Percentiles rank a stretch among this genome's conserved stretches.
These are phyloP conservation scores for Chrysanthemum lavandulifolium DNA, from an alignment of 129 eudicot species.

Conservation along the genomic window DNA sequence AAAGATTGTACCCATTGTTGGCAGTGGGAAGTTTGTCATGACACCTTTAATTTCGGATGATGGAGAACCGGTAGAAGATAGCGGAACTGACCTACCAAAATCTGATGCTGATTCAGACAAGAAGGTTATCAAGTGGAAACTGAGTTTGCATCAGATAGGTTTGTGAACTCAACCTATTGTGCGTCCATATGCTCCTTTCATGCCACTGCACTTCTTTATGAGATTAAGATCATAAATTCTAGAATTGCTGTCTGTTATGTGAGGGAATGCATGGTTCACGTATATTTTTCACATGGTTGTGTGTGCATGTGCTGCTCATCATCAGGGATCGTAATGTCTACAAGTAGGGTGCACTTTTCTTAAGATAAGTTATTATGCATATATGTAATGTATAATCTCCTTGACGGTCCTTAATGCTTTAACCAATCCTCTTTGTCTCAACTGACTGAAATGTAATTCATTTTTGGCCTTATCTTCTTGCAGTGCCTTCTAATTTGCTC, in stretches of 20 bases:
- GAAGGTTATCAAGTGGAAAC: constrained; percentile 79
- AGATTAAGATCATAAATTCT: neutral
- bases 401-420: neutral
- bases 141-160: constrained; percentile 88
- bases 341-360: no score
- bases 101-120: constrained; percentile 42
- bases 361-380: no score
- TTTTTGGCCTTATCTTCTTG: neutral
- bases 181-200: no score
- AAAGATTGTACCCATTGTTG: constrained; percentile 70
- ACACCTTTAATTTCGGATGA: constrained; percentile 59
- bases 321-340: no score
- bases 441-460: neutral
- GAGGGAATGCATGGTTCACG: no score
- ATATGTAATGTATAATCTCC: no score
- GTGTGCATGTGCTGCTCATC: no score
- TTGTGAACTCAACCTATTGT: constrained; percentile 27
- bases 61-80: constrained; percentile 48
- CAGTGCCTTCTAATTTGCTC: neutral
- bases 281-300: no score
- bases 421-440: neutral
- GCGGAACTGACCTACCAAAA: constrained; percentile 18
- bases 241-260: no score
- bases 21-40: constrained; percentile 76
- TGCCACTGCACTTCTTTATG: neutral